phyloP scores from a whole-genome alignment of 2,329 filamentous ascomycete genomes.

The Fusarium buharicum region DNA sequence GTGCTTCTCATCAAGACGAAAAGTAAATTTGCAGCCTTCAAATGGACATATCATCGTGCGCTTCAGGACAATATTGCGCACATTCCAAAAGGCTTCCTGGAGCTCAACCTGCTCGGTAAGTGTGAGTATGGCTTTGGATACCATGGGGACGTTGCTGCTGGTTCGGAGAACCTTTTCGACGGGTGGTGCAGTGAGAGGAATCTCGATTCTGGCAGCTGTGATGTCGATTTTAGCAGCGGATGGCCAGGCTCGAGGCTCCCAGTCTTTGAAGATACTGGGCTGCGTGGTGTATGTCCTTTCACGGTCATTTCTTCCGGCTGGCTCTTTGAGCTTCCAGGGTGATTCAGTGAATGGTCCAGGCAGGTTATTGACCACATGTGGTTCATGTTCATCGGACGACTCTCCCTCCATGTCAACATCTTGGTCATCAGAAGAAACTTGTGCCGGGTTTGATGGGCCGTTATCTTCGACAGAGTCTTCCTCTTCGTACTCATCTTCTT shows the following conservation, averaged over 20 bases:
- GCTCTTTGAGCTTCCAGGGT: background rate
- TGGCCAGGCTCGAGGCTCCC: slow-evolving; percentile 18
- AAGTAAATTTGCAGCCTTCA: slow-evolving; percentile 50
- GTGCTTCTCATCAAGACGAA: slow-evolving; percentile 44
- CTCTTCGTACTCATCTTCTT: background rate
- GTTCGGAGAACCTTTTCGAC: slow-evolving; percentile 53
- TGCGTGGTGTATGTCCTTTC: slow-evolving; percentile 41
- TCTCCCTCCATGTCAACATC: background rate
- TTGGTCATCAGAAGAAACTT: background rate
- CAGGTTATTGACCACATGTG: background rate
- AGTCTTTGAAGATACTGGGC: slow-evolving; percentile 35
- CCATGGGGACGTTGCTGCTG: slow-evolving; percentile 49
- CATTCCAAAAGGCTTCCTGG: slow-evolving; percentile 32
- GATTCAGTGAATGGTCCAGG: background rate
- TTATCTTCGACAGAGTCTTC: background rate
- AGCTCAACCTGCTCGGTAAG: slow-evolving; percentile 53
- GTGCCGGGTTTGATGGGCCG: background rate
- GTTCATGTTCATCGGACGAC: background rate
- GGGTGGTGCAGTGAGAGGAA: slow-evolving; percentile 39
- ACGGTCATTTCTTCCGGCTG: slow-evolving; percentile 1
- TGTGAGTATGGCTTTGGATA: slow-evolving; percentile 54
- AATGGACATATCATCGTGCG: slow-evolving; percentile 54
- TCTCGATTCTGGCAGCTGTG: slow-evolving; percentile 15
- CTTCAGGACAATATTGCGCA: slow-evolving; percentile 29
- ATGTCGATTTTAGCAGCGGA: slow-evolving; percentile 14